These are phyloP conservation scores for Sphaerostilbella broomeana DNA, from an alignment of 2,329 filamentous ascomycete genomes.

Conservation along the genomic window DNA sequence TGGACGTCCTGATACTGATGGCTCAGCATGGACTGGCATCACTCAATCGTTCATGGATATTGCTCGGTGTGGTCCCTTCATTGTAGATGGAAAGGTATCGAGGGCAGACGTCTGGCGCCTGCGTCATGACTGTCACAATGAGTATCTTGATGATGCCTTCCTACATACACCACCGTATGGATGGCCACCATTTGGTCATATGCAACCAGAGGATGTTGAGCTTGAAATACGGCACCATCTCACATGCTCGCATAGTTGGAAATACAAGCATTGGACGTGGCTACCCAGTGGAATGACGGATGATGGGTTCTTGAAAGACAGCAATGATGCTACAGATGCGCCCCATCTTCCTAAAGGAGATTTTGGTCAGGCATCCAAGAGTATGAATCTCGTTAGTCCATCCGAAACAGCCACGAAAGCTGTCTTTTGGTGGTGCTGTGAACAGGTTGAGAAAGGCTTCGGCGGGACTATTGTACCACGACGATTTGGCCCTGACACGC, in stretches of 20 bases:
- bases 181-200: conserved; percentile 2
- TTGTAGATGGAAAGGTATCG: not conserved
- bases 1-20: not conserved
- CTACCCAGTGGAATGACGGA: not conserved
- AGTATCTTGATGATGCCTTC: not conserved
- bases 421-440: not conserved
- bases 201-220: not conserved
- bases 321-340: not conserved
- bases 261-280: not conserved
- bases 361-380: not conserved
- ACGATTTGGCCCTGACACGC: not conserved
- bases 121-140: conserved; percentile 1
- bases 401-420: not conserved
- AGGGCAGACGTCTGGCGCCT: conserved; percentile 4
- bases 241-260: not conserved
- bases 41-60: not conserved
- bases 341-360: not conserved
- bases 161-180: not conserved
- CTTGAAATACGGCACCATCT: not conserved
- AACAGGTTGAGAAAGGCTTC: not conserved
- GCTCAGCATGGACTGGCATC: not conserved
- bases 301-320: not conserved
- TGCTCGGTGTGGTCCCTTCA: not conserved
- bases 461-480: not conserved
- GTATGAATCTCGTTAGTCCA: not conserved